Evolutionary conservation across 2,329 filamentous ascomycete species (phyloP).

Genomic region (Epichloe typhina): DNA sequence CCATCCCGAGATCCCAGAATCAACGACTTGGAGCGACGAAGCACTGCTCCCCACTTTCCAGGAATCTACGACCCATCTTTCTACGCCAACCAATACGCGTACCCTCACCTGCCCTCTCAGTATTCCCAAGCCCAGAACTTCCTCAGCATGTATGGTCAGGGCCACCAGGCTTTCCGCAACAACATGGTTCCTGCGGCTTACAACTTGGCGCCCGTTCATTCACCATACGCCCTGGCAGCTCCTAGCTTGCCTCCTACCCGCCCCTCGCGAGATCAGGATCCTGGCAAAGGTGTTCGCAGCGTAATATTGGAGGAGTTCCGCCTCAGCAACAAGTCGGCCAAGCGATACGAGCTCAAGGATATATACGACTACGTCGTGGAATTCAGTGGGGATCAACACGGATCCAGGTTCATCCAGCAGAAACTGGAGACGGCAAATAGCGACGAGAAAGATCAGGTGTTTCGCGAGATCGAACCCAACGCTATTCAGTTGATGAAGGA

Average conservation of each 20-base stretch:
- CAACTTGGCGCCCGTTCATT: constrained; percentile 20
- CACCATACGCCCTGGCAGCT: constrained; percentile 16
- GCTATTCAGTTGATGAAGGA: constrained; percentile 85
- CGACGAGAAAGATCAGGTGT: constrained; percentile 87
- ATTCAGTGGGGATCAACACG: constrained; percentile 91
- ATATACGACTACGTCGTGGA: constrained; percentile 82
- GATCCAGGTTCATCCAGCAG: constrained; percentile 87
- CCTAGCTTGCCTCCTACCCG: constrained; percentile 17
- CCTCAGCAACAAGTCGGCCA: constrained; percentile 55
- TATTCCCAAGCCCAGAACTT: constrained; percentile 19
- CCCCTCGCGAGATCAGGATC: constrained; percentile 42
- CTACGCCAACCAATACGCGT: constrained; percentile 20
- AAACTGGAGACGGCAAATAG: constrained; percentile 89
- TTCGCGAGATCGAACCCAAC: constrained; percentile 75
- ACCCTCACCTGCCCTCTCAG: constrained; percentile 17
- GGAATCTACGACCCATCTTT: constrained; percentile 16
- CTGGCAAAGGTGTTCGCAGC: constrained; percentile 52
- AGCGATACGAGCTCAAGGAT: constrained; percentile 72
- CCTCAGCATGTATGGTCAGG: constrained; percentile 9
- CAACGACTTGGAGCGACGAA: constrained; percentile 26
- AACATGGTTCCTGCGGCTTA: constrained; percentile 20
- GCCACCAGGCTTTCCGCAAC: constrained; percentile 19
- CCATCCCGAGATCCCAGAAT: constrained; percentile 21
- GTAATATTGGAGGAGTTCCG: constrained; percentile 69
- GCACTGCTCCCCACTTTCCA: constrained; percentile 18